Conservation (phyloP, 73 alveolate species). For the Breviolum minutum region DNA sequence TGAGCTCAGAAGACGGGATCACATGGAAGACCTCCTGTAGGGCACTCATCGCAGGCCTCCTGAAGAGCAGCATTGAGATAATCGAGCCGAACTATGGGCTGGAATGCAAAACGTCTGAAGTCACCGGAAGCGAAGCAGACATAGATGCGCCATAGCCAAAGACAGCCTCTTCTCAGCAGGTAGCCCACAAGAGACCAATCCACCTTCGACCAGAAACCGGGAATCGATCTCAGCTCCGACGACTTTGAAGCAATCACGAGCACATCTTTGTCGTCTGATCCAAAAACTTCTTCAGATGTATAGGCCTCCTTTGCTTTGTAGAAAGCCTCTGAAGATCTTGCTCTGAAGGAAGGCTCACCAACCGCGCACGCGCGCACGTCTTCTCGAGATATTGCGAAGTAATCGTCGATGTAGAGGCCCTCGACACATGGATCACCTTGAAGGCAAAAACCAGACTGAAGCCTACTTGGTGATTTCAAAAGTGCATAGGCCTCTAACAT, state of each 20-base stretch:
- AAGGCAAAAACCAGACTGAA: neutral
- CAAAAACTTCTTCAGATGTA: neutral
- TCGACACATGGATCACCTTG: neutral
- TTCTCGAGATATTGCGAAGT: neutral
- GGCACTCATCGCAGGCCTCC: neutral
- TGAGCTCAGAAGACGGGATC: neutral
- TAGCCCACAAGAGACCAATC: neutral
- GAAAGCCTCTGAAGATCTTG: neutral
- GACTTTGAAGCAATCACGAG: neutral
- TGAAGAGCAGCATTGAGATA: neutral
- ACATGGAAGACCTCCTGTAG: neutral
- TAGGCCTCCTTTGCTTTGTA: neutral
- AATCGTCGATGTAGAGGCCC: neutral
- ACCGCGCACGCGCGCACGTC: neutral
- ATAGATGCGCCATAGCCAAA: neutral
- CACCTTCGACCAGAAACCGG: neutral
- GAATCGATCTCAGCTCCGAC: neutral
- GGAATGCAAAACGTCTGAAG: neutral
- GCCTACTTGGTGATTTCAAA: neutral
- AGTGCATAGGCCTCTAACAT: neutral
- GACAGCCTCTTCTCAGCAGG: neutral
- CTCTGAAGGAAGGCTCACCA: too few relatives aligned
- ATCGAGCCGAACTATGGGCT: neutral
- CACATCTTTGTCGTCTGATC: too few relatives aligned
- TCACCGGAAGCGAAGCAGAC: neutral